Evolutionary conservation across 2,329 filamentous ascomycete species (phyloP).

Genomic region (Alternaria postmessia): DNA sequence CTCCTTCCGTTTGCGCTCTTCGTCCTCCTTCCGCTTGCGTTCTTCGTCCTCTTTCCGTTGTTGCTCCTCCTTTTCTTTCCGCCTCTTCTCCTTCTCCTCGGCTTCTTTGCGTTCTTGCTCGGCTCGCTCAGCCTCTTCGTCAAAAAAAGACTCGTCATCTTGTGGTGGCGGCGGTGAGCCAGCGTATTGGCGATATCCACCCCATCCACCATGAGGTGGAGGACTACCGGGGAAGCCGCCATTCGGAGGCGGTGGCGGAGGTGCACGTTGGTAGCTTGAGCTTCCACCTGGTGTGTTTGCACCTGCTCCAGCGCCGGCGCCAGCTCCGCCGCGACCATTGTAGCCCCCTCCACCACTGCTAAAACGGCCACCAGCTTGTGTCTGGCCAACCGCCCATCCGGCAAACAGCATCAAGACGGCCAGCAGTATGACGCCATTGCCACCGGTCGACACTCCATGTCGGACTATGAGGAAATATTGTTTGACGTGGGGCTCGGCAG

Average conservation of each 20-base stretch:
- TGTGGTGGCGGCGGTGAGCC: constrained; percentile 41
- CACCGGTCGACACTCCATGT: constrained; percentile 63
- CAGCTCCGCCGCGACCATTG: constrained; percentile 43
- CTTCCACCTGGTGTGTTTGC: constrained; percentile 30
- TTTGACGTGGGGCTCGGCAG: constrained; percentile 75
- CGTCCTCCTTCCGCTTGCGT: not conserved
- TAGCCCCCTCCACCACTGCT: constrained; percentile 37
- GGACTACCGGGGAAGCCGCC: constrained; percentile 45
- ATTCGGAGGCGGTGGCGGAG: constrained; percentile 40
- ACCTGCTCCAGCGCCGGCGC: constrained; percentile 44
- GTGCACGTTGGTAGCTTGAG: constrained; percentile 41
- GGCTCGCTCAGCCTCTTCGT: constrained; percentile 67
- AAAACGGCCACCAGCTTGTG: constrained; percentile 61
- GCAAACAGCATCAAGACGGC: constrained; percentile 76
- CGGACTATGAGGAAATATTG: constrained; percentile 76
- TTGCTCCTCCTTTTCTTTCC: constrained; percentile 10
- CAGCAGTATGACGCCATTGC: constrained; percentile 75
- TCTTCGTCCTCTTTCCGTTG: constrained; percentile 9
- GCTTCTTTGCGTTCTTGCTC: constrained; percentile 30
- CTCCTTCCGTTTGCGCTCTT: not conserved
- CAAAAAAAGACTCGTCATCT: constrained; percentile 41
- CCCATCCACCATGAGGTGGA: constrained; percentile 43
- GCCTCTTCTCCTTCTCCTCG: constrained; percentile 13
- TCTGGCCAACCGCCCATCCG: constrained; percentile 79
- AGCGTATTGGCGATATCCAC: constrained; percentile 43